phyloP scores from a whole-genome alignment of 495 filamentous ascomycete species.

The Podospora fimiseda region DNA sequence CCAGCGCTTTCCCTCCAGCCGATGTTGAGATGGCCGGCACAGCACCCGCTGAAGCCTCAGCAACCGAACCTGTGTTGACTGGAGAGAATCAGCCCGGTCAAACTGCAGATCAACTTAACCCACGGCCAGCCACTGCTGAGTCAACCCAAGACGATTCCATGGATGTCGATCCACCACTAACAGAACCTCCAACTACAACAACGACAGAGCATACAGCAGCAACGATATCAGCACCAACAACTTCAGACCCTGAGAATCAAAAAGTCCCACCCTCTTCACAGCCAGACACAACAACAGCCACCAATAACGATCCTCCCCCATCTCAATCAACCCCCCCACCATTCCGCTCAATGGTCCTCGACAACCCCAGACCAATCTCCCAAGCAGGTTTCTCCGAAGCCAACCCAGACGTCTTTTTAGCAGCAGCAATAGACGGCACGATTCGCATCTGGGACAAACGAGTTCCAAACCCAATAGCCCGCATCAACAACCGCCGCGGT shows the following conservation, averaged over 20 bases:
- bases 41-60: background rate
- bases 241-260: background rate
- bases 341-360: background rate
- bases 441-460: constrained; percentile 90
- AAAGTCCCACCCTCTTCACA: no score
- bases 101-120: background rate
- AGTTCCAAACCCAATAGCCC: constrained; percentile 66
- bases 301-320: constrained; percentile 51
- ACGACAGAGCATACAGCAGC: background rate
- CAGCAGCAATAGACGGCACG: constrained; percentile 80
- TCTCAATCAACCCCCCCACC: background rate
- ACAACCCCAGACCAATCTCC: background rate
- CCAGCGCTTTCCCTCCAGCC: constrained; percentile 33
- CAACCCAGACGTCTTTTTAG: constrained; percentile 51
- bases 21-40: constrained; percentile 15
- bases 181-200: background rate
- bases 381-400: background rate
- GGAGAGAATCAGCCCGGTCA: no score
- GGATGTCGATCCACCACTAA: constrained; percentile 6
- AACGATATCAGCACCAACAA: background rate
- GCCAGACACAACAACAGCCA: constrained; percentile 39
- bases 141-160: constrained; percentile 20
- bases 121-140: constrained; percentile 22
- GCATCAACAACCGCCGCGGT: constrained; percentile 61
- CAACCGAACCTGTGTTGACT: no score